Percentiles rank a stretch among this genome's conserved stretches.
These are phyloP conservation scores for Wickerhamomyces sp. DNA, from an alignment of 1,139 yeast genomes.

Conservation along the genomic window DNA sequence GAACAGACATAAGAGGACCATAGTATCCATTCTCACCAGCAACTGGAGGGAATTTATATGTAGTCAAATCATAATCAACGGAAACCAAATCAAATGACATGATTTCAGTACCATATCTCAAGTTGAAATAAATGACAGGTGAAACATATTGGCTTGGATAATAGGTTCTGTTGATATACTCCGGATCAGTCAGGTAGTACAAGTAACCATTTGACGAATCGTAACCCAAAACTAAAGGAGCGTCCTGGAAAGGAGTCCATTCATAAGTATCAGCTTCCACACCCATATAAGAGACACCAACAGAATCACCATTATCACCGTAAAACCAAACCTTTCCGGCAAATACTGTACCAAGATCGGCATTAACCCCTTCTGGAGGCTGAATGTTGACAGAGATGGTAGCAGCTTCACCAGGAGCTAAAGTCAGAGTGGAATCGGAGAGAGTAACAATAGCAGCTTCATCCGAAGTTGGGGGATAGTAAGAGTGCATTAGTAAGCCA, in stretches of 20 bases:
- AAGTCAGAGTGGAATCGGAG: conserved; percentile 3
- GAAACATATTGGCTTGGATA: conserved; percentile 1
- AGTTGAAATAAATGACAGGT: conserved; percentile 8
- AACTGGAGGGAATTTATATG: conserved; percentile 5
- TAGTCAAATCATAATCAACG: conserved; percentile 7
- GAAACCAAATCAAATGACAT: conserved; percentile 13
- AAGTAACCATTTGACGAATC: conserved; percentile 2
- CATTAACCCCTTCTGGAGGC: conserved; percentile 3
- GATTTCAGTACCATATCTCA: conserved; percentile 9
- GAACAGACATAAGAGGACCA: conserved; percentile 4
- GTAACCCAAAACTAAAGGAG: conserved; percentile 6
- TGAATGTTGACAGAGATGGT: conserved; percentile 8
- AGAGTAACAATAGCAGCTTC: conserved; percentile 2
- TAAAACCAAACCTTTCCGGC: conserved; percentile 10
- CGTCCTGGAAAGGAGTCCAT: conserved; percentile 10
- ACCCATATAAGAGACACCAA: conserved; percentile 16
- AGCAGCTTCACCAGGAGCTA: conserved; percentile 11
- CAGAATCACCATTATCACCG: conserved; percentile 14
- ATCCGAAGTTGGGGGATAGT: background rate
- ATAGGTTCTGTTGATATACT: background rate
- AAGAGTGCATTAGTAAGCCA: background rate
- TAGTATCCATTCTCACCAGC: conserved; percentile 1
- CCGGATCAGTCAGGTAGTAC: background rate
- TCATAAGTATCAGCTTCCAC: conserved; percentile 7
- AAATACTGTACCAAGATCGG: conserved; percentile 4